Evolutionary conservation across 2,329 filamentous ascomycete species (phyloP).

Genomic region (Ceratocystis ficicola): DNA sequence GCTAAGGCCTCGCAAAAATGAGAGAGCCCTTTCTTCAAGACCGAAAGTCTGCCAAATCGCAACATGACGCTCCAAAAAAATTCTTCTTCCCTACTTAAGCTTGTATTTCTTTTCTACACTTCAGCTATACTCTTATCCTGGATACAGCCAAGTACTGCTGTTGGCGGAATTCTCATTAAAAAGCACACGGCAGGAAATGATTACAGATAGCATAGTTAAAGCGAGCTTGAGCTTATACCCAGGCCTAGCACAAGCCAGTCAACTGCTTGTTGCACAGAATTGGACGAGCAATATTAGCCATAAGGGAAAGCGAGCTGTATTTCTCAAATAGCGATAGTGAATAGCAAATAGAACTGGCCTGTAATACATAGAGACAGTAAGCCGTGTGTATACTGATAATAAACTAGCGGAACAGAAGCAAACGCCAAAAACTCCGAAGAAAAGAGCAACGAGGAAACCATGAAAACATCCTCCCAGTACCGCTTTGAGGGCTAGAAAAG

Average conservation of each 20-base stretch:
- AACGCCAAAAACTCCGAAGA: not conserved
- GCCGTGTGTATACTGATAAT: not conserved
- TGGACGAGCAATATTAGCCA: not conserved
- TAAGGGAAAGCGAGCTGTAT: not conserved
- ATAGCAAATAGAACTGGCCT: not conserved
- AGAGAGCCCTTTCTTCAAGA: not conserved
- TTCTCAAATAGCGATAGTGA: slow-evolving; percentile 1
- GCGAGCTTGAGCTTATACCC: not conserved
- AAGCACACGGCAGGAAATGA: not conserved
- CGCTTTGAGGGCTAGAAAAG: not conserved
- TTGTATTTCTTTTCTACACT: not conserved
- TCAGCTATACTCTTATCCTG: not conserved
- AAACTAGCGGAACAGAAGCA: not conserved
- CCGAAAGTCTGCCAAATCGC: not conserved
- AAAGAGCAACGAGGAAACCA: not conserved
- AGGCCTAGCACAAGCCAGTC: not conserved
- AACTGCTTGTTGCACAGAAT: not conserved
- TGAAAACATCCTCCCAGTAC: not conserved
- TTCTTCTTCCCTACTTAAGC: not conserved
- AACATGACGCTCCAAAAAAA: not conserved
- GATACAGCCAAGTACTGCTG: not conserved
- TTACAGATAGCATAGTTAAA: not conserved
- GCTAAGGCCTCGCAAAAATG: not conserved
- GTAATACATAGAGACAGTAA: not conserved
- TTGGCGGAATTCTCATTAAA: not conserved